Evolutionary conservation across 306 rosid species (phyloP), one percentile per base, ranked within the genome.

Genomic region (Trifolium dubium): DNA sequence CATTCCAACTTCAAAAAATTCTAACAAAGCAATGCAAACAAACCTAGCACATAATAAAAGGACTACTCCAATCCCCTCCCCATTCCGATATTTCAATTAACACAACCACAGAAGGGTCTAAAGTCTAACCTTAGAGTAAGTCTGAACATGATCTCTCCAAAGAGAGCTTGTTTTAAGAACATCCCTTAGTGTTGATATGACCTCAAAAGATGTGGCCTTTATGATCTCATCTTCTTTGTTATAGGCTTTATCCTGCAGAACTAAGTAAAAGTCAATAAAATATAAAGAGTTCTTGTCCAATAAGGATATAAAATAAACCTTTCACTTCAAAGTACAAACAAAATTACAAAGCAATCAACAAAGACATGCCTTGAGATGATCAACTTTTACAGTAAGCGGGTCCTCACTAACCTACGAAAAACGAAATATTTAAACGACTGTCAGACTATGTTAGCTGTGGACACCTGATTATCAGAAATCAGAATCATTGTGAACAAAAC

Each of bases 141-240:
- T 95, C 81, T 88, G 96, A 73, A 92, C 96, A 82, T 95, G 99
- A 84, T 95, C 99, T 74, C 98, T 90, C 99, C 99, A 95, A 69
- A 95, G 99, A 72, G 99, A 90, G 77, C 99, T 95, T 80, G 98
- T 88, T 87, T 90, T 95, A 61, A 95, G 88, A 82, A 95, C 99
- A 82, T 95, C 98, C 77, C 98, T 87, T 43, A 95, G 78, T 51
- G 99, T 92, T 46, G 99, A 89, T 86, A 95, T 90, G 72, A 95
- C 99, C 89, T 95, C 99, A 17, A 89, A 95, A 28, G 97, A 92
- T 3, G 99, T 95, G 61, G 99, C 99, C 86, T 95, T 95, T 75
- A 95, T 87, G 69, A 90, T 76, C 58, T 95, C 98, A 71, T 92
- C 99, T 75, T 95, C 99, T 86, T 90, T 90, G 88, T 95, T 79